Evolutionary conservation across 768 basidiomycete species (phyloP), one percentile per base, ranked within the genome.

Genomic region (Antrodiella citrinella): DNA sequence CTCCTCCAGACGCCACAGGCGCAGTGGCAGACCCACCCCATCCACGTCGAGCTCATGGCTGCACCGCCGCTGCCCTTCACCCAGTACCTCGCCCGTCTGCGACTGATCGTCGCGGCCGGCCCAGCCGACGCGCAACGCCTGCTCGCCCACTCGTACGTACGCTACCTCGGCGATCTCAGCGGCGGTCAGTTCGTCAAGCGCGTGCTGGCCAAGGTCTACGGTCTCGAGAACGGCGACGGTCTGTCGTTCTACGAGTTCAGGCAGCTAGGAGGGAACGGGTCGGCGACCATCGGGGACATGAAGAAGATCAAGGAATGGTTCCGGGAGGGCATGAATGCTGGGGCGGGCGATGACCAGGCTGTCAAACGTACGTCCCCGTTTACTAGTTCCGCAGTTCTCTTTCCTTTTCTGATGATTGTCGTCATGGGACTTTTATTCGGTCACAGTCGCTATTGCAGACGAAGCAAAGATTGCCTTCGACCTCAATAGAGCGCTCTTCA

Each of bases 61-160:
- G 54, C 71, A 2, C 70, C 73, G 4, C 83, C 82, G 2, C 58
- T 67, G 2, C 67, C 76, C 4, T 67, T 90, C 5, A 51, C 65
- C 2, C 65, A 63, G 3, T 91, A 86, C 65, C 63, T 78, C 51
- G 54, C 64, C 4, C 80, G 82, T 44, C 70, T 91, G 41, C n/a
- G n/a, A n/a, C n/a, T n/a, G n/a, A 35, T 35, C 30, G 60, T 69
- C 9, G 57, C 67, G n/a, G 67, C 85, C 39, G 62, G 73, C 9
- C 68, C 71, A 22, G 52, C 57, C 5, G 76, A 75, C 59, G 79
- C 72, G 10, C 66, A 75, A 0, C 65, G 71, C 4, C 75, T 91
- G 5, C 73, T 91, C 4, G 82, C 87, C 0, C 89, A 91, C 63
- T 73, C 87, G 1, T 90, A 90, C 59, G 84, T 88, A n/a, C 76